Percentiles rank a stretch among this genome's conserved stretches.
Conservation (phyloP, 2,329 filamentous ascomycete genomes). For the Fusarium pseudoanthophilum region DNA sequence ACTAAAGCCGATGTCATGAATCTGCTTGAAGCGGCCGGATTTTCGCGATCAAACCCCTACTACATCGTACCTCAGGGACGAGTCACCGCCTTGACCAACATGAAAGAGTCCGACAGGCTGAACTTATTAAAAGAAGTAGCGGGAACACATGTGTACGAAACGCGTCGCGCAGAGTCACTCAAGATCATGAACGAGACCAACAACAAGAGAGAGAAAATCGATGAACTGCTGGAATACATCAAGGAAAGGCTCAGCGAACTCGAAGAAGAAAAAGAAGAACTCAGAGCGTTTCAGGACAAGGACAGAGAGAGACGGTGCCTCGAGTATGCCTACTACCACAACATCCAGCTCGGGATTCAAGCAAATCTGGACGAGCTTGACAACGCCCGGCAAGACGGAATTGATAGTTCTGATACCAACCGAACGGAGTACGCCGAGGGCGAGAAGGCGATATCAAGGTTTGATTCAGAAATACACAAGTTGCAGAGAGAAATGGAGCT, state of each 20-base stretch:
- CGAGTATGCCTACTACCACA: slow-evolving; percentile 93
- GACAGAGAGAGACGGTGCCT: slow-evolving; percentile 91
- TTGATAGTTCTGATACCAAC: slow-evolving; percentile 85
- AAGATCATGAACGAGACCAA: slow-evolving; percentile 98
- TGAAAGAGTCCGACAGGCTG: slow-evolving; percentile 94
- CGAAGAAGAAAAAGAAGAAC: slow-evolving; percentile 96
- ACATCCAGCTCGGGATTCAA: slow-evolving; percentile 84
- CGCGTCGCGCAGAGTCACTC: slow-evolving; percentile 86
- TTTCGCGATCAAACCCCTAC: slow-evolving; percentile 97
- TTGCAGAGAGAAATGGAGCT: slow-evolving; percentile 86
- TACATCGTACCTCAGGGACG: slow-evolving; percentile 99
- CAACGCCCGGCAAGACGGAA: slow-evolving; percentile 80
- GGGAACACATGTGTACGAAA: slow-evolving; percentile 96
- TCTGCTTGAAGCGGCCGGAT: slow-evolving; percentile 92
- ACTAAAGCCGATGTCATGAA: slow-evolving; percentile 96
- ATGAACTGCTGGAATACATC: slow-evolving; percentile 91
- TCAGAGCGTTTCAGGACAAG: slow-evolving; percentile 93
- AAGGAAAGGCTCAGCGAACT: slow-evolving; percentile 88
- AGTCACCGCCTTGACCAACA: slow-evolving; percentile 95
- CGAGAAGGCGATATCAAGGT: slow-evolving; percentile 79
- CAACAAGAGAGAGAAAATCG: slow-evolving; percentile 93
- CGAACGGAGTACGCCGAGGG: slow-evolving; percentile 79
- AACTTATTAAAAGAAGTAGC: slow-evolving; percentile 97
- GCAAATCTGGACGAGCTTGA: slow-evolving; percentile 85
- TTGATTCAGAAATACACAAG: slow-evolving; percentile 83